Evolutionary conservation across 2,329 filamentous ascomycete species (phyloP).

Genomic region (Colletotrichum shisoi): DNA sequence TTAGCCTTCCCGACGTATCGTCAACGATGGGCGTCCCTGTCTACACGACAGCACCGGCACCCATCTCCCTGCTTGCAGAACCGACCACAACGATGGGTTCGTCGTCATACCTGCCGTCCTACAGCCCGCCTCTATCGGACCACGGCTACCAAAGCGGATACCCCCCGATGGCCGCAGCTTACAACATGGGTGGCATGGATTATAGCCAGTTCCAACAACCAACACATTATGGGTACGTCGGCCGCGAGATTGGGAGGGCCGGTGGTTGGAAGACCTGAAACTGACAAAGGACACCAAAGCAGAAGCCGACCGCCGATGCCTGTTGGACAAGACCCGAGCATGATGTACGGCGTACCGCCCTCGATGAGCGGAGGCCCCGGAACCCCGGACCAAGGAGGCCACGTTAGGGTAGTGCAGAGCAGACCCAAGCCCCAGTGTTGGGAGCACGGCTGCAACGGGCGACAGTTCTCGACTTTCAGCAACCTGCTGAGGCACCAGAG

Average conservation of each 20-base stretch:
- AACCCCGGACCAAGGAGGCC: slow-evolving; percentile 50
- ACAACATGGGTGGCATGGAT: slow-evolving; percentile 54
- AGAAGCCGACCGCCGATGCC: slow-evolving; percentile 53
- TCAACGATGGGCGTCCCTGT: slow-evolving; percentile 56
- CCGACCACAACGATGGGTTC: slow-evolving; percentile 55
- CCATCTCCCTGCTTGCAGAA: slow-evolving; percentile 62
- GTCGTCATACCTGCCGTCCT: slow-evolving; percentile 59
- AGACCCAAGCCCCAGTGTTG: slow-evolving; percentile 95
- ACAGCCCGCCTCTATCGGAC: slow-evolving; percentile 59
- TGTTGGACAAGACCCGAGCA: slow-evolving; percentile 49
- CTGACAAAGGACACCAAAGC: slow-evolving; percentile 23
- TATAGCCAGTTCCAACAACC: slow-evolving; percentile 51
- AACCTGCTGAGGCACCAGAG: slow-evolving; percentile 91
- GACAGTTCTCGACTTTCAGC: slow-evolving; percentile 95
- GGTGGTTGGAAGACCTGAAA: background rate
- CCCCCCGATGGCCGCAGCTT: slow-evolving; percentile 50
- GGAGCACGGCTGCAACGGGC: slow-evolving; percentile 96
- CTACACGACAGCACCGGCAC: slow-evolving; percentile 61
- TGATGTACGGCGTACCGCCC: slow-evolving; percentile 56
- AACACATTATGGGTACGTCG: slow-evolving; percentile 53
- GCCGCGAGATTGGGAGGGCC: background rate
- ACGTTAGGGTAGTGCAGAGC: slow-evolving; percentile 75
- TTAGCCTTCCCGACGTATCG: slow-evolving; percentile 54
- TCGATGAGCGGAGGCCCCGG: slow-evolving; percentile 49
- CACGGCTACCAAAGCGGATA: slow-evolving; percentile 46